A percentile compares a stretch with the other conserved stretches of the same genome.
phyloP scores from a whole-genome alignment of 2,329 filamentous ascomycete species.

The Verticillium isaacii region DNA sequence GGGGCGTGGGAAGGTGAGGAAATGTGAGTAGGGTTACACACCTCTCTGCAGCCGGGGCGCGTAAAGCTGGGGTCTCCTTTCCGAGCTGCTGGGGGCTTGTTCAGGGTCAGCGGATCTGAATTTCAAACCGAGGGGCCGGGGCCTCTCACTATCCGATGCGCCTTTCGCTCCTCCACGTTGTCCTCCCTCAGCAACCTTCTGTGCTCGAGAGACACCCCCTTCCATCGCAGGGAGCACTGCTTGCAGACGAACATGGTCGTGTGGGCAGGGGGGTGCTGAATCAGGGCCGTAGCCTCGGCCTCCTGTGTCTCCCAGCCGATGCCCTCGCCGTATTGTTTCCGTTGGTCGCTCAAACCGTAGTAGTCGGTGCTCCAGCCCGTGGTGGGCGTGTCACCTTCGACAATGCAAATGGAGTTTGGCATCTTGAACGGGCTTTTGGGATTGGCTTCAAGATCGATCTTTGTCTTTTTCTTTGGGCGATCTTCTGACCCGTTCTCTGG shows the following conservation, averaged over 20 bases:
- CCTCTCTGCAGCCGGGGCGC: not conserved
- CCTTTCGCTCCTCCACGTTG: not conserved
- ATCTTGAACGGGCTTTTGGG: not conserved
- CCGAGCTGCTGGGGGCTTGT: not conserved
- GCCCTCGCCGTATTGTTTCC: conserved; percentile 6
- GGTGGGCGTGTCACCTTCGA: conserved; percentile 3
- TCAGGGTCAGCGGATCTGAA: not conserved
- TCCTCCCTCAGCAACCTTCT: not conserved
- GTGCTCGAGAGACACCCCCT: conserved; percentile 2
- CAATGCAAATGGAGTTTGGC: conserved; percentile 5
- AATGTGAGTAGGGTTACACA: not conserved
- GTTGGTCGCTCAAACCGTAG: conserved; percentile 3
- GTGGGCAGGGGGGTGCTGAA: conserved; percentile 5
- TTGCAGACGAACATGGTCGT: conserved; percentile 7
- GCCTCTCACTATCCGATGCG: not conserved
- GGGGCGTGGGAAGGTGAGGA: not conserved
- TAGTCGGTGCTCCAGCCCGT: conserved; percentile 11
- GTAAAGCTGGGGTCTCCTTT: not conserved
- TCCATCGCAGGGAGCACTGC: conserved; percentile 10
- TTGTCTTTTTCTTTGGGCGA: too few species aligned
- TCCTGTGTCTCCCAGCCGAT: conserved; percentile 10
- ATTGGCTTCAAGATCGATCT: not conserved
- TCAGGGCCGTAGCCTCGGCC: conserved; percentile 8
- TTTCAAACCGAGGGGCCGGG: not conserved
- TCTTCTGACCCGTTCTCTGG: not conserved